Evolutionary conservation across 352 stramenopile genomes (phyloP).

Genomic region (Phytophthora crassamura): DNA sequence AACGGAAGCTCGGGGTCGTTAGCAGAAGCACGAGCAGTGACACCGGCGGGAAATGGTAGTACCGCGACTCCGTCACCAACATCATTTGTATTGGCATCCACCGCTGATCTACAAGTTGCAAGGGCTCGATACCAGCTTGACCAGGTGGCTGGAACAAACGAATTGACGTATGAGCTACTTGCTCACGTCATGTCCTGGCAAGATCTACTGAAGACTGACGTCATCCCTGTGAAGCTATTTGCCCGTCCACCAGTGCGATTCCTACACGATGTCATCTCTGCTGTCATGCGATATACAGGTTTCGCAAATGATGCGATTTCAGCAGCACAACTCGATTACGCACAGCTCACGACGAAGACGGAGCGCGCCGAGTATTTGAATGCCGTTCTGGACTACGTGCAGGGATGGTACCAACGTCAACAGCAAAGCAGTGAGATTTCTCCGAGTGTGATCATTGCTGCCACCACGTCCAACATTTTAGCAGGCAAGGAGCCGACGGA

Average conservation of each 20-base stretch:
- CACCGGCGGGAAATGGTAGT: not conserved
- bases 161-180: slow-evolving; percentile 71
- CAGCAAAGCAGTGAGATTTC: slow-evolving; percentile 24
- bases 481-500: slow-evolving; percentile 78
- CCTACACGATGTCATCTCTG: slow-evolving; percentile 79
- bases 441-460: slow-evolving; percentile 58
- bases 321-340: slow-evolving; percentile 65
- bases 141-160: slow-evolving; percentile 62
- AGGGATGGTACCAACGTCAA: slow-evolving; percentile 55
- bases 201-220: slow-evolving; percentile 73
- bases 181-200: slow-evolving; percentile 80
- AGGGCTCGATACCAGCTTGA: slow-evolving; percentile 49
- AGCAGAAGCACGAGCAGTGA: slow-evolving; percentile 6
- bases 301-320: slow-evolving; percentile 41
- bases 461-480: slow-evolving; percentile 79
- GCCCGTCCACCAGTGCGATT: slow-evolving; percentile 80
- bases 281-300: slow-evolving; percentile 72
- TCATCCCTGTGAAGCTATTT: slow-evolving; percentile 78
- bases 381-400: slow-evolving; percentile 78
- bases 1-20: slow-evolving; percentile 4
- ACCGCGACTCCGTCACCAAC: not conserved
- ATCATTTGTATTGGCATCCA: slow-evolving; percentile 56
- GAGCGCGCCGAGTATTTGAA: slow-evolving; percentile 80
- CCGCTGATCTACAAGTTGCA: slow-evolving; percentile 39
- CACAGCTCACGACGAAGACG: slow-evolving; percentile 68